Evolutionary conservation across 192 early-diverging fungal genomes (phyloP), one percentile per base, ranked within the genome.

Genomic region (Coemansia sp.): DNA sequence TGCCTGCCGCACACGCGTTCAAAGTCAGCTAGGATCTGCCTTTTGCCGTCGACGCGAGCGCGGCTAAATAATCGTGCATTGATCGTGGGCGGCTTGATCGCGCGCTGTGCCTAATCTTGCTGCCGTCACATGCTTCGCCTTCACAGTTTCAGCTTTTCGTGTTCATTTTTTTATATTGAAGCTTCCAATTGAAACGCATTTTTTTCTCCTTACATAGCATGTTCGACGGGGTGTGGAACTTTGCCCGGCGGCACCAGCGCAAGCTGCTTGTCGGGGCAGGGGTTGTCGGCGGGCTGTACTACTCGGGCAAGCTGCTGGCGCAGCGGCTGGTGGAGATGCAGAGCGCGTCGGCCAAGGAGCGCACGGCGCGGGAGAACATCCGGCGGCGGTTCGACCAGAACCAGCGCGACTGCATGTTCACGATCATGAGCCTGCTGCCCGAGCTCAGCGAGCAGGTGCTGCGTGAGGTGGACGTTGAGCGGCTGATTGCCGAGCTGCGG

Each of bases 341-440:
- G 59, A 80, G 83, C 34, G 69, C 79, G 42, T 55, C 83, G 26
- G 79, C 81, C 14, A 53, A 83, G 17, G 87, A 93, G 40, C 80
- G 86, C 58, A 64, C 72, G 14, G 53, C 70, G 12, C 66, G 63
- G 53, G 55, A 78, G 63, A 92, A 87, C 55, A 81, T 95, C 49
- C 89, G 85, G 42, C 78, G 89, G 45, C 84, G 95, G 12, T 98
- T 95, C 66, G 89, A 95, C 56, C 91, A 94, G 79, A 94, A 94
- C 72, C 91, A 92, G 60, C 82, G 86, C 43, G 95, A 98, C 77
- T 94, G 92, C 66, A 67, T 82, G 17, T 92, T 91, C 50, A 87
- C 88, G 4, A 86, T 94, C n/a, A 67, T 86, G 54, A 84, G 88
- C 27, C 80, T 94, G 29, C 64, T 96, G 36, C 91, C 93, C 0